Evolutionary conservation across 108 stramenopile species (phyloP), one percentile per base, ranked within the genome.

Genomic region (Chaetoceros muelleri): DNA sequence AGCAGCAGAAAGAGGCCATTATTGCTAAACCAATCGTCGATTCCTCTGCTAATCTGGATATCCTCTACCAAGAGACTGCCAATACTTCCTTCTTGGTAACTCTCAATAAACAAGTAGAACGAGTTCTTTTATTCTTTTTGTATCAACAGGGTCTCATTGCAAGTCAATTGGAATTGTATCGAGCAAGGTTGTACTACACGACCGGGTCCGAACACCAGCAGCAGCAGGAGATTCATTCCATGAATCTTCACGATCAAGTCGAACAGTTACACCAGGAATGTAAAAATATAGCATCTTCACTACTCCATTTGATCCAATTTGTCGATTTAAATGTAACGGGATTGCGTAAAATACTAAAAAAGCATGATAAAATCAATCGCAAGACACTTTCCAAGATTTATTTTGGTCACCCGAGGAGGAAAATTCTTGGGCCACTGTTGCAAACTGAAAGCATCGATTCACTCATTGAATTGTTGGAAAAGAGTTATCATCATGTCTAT

Each of bases 261-360:
- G 28, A 52, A 45, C 28, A 50, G 13, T 28, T 72, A 5, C 16
- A 70, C 18, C 29, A 52, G 49, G 55, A 51, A 23, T 67, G 64
- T 51, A 55, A 65, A 19, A 69, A 51, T 0, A 60, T 77, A 50
- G 84, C 69, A 18, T 46, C 44, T 13, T 67, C 78, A 44, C 47
- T 86, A 18, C 34, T 80, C 16, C 71, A 53, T 20, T 54, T 86
- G 2, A 46, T 86, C 26, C 69, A 79, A 45, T 86, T 78, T 57
- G 58, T 82, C 24, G 80, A 80, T 28, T 45, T 79, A 17, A 85
- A 80, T 58, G 57, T 78, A 31, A 80, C 78, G 24, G 82, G 73
- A 7, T 46, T 90, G 2, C 76, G 80, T 5, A 90, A 90, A 53
- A 82, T 90, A 20, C 61, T 90, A 18, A 90, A 90, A 61, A 90